Evolutionary conservation across 1,284 basidiomycete species (phyloP), one percentile per base, ranked within the genome.

Genomic region (Coriolopsis trogii): DNA sequence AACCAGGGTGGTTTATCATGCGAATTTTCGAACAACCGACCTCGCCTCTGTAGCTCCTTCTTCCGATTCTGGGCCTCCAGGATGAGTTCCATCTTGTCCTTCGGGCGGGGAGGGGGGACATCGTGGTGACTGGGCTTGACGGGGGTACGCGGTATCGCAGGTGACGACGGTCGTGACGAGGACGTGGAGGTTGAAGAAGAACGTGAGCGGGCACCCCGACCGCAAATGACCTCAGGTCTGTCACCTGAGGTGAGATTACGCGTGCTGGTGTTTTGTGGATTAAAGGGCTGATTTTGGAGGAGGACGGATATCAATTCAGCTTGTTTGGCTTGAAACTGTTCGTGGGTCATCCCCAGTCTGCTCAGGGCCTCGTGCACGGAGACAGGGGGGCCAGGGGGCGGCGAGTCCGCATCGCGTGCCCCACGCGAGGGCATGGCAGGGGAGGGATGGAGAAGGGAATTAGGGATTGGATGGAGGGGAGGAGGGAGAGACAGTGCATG

Each of bases 51-150:
- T 53, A 69, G 78, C 61, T 74, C 78, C 51, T 70, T 78, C 53
- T 78, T 79, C 58, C 67, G 68, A 49, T 79, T 79, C 69, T 86
- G 84, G 38, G 81, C 78, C 65, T 89, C 87, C 53, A 89, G 77
- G 21, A 89, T 80, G 68, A 80, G 71, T 57, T 89, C 84, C 87
- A 89, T 89, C 62, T 77, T 86, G 55, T 84, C 83, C 65, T 80
- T 79, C 25, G 77, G 80, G 18, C 83, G 79, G n/a, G 79, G 77
- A 33, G 78, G 65, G 33, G 70, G 50, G 18, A 63, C 63, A 47
- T 87, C 84, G 36, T 68, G 58, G 15, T 79, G 78, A 60, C 85
- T 86, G 1, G 76, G 68, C 67, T 87, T 87, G 57, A 87, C 74
- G 23, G 84, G 82, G 1, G 83, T 84, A 23, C 46, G 51, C 7